A percentile compares a stretch with the other conserved stretches of the same genome.
These are phyloP conservation scores for Paramecium tetraurelia DNA, from an alignment of 73 alveolate species.

Conservation along the genomic window DNA sequence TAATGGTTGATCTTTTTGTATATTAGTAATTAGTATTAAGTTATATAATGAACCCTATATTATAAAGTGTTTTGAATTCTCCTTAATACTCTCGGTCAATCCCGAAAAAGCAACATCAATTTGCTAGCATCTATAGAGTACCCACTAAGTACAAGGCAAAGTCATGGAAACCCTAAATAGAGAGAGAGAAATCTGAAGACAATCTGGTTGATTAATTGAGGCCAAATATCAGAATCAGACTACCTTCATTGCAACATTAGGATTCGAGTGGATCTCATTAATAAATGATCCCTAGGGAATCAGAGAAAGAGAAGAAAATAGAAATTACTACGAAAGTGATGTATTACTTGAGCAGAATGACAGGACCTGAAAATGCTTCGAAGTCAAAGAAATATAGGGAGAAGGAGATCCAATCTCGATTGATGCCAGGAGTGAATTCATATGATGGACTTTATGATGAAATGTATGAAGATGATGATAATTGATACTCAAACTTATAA, in stretches of 20 bases:
- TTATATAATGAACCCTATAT: not conserved
- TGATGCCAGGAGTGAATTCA: slow-evolving; percentile 19
- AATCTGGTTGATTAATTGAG: not conserved
- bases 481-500: not conserved
- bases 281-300: not conserved
- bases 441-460: slow-evolving; percentile 14
- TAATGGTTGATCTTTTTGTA: not conserved
- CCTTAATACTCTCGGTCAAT: not conserved
- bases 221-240: not conserved
- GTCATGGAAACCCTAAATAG: not conserved
- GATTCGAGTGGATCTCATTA: not conserved
- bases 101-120: not conserved
- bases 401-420: not conserved
- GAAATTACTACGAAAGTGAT: not conserved
- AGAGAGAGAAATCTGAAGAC: not conserved
- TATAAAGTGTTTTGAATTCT: not conserved
- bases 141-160: not conserved
- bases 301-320: not conserved
- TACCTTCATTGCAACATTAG: not conserved
- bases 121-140: not conserved
- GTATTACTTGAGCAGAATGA: slow-evolving; percentile 13
- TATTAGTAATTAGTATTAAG: not conserved
- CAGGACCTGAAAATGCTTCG: slow-evolving; percentile 27
- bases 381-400: not conserved
- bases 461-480: slow-evolving; percentile 2